A percentile compares a stretch with the other conserved stretches of the same genome.
Conservation (phyloP, 2,329 filamentous ascomycete genomes). For the Phaeosphaeria sp. region DNA sequence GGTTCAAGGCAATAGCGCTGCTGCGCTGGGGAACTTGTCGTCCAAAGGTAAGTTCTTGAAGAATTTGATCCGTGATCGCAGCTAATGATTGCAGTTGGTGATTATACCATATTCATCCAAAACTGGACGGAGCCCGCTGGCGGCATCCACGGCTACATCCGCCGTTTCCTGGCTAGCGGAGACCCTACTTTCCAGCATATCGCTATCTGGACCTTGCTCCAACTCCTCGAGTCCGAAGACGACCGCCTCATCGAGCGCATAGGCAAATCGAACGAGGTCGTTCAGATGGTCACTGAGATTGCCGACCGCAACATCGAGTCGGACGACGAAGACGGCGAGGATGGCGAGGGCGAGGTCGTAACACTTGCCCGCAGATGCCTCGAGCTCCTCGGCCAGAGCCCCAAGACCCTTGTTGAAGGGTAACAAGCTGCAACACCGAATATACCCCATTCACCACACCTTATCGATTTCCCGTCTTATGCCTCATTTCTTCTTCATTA, state of each 20-base stretch:
- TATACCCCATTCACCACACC: constrained; percentile 31
- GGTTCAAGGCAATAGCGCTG: constrained; percentile 97
- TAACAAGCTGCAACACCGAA: constrained; percentile 47
- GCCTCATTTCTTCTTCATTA: constrained; percentile 32
- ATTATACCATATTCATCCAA: constrained; percentile 94
- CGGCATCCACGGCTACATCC: constrained; percentile 94
- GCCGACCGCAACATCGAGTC: constrained; percentile 87
- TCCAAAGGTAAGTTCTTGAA: constrained; percentile 76
- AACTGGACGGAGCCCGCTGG: constrained; percentile 93
- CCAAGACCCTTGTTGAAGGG: constrained; percentile 83
- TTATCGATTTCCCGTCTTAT: constrained; percentile 27
- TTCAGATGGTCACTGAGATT: constrained; percentile 89
- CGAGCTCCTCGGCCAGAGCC: constrained; percentile 80
- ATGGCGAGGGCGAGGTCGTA: constrained; percentile 92
- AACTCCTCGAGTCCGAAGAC: constrained; percentile 94
- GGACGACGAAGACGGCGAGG: constrained; percentile 84
- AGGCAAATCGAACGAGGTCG: constrained; percentile 86
- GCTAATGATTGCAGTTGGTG: constrained; percentile 71
- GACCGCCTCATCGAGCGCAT: constrained; percentile 87
- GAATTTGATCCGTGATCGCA: background rate
- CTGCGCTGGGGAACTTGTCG: constrained; percentile 91
- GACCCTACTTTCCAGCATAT: constrained; percentile 99
- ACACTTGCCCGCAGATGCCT: constrained; percentile 88
- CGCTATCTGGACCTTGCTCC: constrained; percentile 95
- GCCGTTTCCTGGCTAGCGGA: constrained; percentile 88